Evolutionary conservation across 345 rosid genomes (phyloP).

Genomic region (Gossypium rotundifolium): DNA sequence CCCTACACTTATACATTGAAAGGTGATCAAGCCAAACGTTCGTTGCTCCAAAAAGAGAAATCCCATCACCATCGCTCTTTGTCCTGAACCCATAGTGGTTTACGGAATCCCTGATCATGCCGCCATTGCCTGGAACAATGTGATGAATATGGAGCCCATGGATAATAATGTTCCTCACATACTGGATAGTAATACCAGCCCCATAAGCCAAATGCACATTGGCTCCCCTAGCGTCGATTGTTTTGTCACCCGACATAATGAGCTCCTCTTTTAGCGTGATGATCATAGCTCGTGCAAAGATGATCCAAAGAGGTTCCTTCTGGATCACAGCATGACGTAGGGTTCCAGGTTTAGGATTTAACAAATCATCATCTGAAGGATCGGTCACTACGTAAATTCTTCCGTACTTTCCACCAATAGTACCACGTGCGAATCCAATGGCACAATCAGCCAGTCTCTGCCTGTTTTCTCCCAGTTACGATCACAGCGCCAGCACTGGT

Average conservation of each 20-base stretch:
- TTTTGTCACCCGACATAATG: slow-evolving; percentile 50
- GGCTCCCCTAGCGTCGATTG: slow-evolving; percentile 74
- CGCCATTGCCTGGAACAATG: slow-evolving; percentile 37
- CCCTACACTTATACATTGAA: slow-evolving; percentile 54
- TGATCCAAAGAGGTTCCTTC: slow-evolving; percentile 57
- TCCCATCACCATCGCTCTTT: slow-evolving; percentile 72
- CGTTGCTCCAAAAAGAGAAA: slow-evolving; percentile 58
- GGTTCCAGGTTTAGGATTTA: slow-evolving; percentile 58
- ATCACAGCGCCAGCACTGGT: slow-evolving; percentile 79
- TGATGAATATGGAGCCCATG: slow-evolving; percentile 62
- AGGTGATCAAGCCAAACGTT: slow-evolving; percentile 78
- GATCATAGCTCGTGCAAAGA: slow-evolving; percentile 48
- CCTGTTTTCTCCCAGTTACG: slow-evolving; percentile 53
- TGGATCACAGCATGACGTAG: slow-evolving; percentile 61
- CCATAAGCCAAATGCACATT: slow-evolving; percentile 54
- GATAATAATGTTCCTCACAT: slow-evolving; percentile 51
- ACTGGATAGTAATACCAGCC: slow-evolving; percentile 62
- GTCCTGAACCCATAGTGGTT: slow-evolving; percentile 57
- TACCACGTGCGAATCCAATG: slow-evolving; percentile 62
- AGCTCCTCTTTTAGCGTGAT: slow-evolving; percentile 66
- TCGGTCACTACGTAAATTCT: slow-evolving; percentile 53
- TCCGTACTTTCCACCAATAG: slow-evolving; percentile 63
- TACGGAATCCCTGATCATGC: slow-evolving; percentile 49
- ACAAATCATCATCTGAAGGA: slow-evolving; percentile 45
- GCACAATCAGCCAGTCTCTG: slow-evolving; percentile 48